A percentile compares a stretch with the other conserved stretches of the same genome.
These are phyloP conservation scores for Yamadazyma diddensiae DNA, from an alignment of 1,139 yeast species.

Conservation along the genomic window DNA sequence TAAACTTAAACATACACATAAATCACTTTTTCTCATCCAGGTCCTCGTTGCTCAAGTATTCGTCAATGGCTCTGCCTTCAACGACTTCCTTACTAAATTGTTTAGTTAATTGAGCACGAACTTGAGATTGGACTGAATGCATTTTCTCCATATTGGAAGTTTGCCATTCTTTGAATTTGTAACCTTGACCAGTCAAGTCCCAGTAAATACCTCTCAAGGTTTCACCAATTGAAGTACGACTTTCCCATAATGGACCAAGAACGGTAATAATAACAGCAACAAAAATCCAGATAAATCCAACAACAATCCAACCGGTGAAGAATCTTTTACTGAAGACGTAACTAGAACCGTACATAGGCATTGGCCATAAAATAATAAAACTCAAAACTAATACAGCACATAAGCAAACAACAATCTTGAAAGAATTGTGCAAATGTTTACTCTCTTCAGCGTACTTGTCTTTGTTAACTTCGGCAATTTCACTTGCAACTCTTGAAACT, in stretches of 20 bases:
- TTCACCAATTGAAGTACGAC: slow-evolving; percentile 58
- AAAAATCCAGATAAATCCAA: slow-evolving; percentile 71
- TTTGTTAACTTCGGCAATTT: slow-evolving; percentile 35
- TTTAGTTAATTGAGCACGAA: slow-evolving; percentile 33
- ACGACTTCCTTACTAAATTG: slow-evolving; percentile 20
- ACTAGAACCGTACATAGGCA: slow-evolving; percentile 80
- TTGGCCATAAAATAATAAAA: slow-evolving; percentile 73
- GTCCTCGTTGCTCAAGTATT: slow-evolving; percentile 17
- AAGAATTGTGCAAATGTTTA: slow-evolving; percentile 39
- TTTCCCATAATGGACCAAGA: slow-evolving; percentile 64
- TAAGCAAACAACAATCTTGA: slow-evolving; percentile 52
- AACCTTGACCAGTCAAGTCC: slow-evolving; percentile 74
- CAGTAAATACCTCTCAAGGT: slow-evolving; percentile 77
- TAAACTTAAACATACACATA: no score
- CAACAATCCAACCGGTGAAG: slow-evolving; percentile 82
- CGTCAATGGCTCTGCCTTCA: slow-evolving; percentile 33
- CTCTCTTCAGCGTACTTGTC: slow-evolving; percentile 42
- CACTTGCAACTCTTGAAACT: slow-evolving; percentile 39
- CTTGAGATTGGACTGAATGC: slow-evolving; percentile 65
- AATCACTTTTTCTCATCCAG: slow-evolving; percentile 19
- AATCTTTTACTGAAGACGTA: slow-evolving; percentile 69
- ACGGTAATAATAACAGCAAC: slow-evolving; percentile 55
- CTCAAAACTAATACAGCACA: slow-evolving; percentile 58
- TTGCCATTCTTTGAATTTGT: slow-evolving; percentile 75
- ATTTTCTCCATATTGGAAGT: slow-evolving; percentile 61